Conservation (phyloP, 78 protist genomes). For the Dictyostelium capitatum region DNA sequence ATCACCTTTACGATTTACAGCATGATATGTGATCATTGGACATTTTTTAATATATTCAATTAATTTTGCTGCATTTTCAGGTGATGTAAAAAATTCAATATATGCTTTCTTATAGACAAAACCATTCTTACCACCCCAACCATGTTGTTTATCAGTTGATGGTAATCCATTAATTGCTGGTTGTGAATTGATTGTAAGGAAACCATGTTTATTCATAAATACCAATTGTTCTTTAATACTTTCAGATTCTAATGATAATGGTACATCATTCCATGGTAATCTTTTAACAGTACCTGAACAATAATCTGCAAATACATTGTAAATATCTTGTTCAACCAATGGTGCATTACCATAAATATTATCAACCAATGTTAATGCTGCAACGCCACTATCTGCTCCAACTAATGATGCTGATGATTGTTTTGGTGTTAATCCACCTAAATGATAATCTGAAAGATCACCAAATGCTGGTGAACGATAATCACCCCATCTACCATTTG, state of each 20-base stretch:
- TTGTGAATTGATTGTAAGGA: constrained; percentile 97
- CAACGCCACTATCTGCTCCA: background rate
- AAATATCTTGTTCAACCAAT: constrained; percentile 67
- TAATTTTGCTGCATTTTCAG: constrained; percentile 61
- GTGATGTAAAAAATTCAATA: constrained; percentile 93
- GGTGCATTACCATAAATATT: constrained; percentile 60
- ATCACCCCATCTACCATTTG: constrained; percentile 98
- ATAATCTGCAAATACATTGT: constrained; percentile 78
- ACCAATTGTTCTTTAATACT: constrained; percentile 69
- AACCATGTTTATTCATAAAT: constrained; percentile 85
- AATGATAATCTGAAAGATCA: constrained; percentile 92
- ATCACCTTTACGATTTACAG: constrained; percentile 82
- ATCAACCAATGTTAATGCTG: background rate
- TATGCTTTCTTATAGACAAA: constrained; percentile 97
- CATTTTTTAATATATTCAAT: constrained; percentile 21
- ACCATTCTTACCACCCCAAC: constrained; percentile 98
- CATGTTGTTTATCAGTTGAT: constrained; percentile 88
- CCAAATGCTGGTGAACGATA: constrained; percentile 95
- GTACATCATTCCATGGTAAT: constrained; percentile 85
- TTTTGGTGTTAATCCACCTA: constrained; percentile 16
- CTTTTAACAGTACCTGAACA: constrained; percentile 47
- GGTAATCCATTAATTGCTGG: constrained; percentile 95
- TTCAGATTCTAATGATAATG: constrained; percentile 90
- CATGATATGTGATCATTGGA: constrained; percentile 89
- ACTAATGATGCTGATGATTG: background rate